Conservation (phyloP, 331 rosid genomes). For the Saraca asoca region DNA sequence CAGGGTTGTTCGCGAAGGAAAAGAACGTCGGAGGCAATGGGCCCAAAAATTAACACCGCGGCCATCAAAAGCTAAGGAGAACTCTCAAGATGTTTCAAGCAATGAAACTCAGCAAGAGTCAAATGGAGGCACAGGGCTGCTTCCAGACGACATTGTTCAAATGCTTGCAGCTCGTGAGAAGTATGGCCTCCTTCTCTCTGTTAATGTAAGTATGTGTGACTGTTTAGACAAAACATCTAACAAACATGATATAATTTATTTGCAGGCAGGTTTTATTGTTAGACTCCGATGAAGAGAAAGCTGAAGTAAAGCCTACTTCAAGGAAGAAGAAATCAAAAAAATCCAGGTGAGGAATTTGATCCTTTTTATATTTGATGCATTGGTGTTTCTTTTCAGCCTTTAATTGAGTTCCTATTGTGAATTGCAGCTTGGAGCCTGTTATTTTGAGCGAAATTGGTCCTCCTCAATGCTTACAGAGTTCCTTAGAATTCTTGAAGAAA, state of each 20-base stretch:
- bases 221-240: constrained; percentile 15
- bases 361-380: constrained; percentile 13
- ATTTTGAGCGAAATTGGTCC: constrained; percentile 53
- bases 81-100: constrained; percentile 32
- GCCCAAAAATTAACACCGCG: constrained; percentile 50
- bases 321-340: constrained; percentile 59
- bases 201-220: constrained; percentile 4
- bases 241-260: constrained; percentile 24
- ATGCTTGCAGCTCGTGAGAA: constrained; percentile 78
- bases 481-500: constrained; percentile 70
- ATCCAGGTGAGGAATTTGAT: constrained; percentile 53
- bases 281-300: constrained; percentile 57
- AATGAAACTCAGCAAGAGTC: constrained; percentile 35
- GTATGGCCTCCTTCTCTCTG: constrained; percentile 12
- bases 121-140: constrained; percentile 53
- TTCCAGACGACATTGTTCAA: constrained; percentile 73
- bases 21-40: constrained; percentile 64
- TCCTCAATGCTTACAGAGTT: constrained; percentile 59
- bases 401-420: constrained; percentile 7
- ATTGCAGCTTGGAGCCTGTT: constrained; percentile 62
- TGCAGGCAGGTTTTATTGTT: constrained; percentile 58
- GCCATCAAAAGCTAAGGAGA: constrained; percentile 33
- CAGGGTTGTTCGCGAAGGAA: constrained; percentile 54
- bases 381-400: neutral
- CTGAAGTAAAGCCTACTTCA: constrained; percentile 38